Conservation (phyloP, 345 rosid species). For the Populus euphratica region DNA sequence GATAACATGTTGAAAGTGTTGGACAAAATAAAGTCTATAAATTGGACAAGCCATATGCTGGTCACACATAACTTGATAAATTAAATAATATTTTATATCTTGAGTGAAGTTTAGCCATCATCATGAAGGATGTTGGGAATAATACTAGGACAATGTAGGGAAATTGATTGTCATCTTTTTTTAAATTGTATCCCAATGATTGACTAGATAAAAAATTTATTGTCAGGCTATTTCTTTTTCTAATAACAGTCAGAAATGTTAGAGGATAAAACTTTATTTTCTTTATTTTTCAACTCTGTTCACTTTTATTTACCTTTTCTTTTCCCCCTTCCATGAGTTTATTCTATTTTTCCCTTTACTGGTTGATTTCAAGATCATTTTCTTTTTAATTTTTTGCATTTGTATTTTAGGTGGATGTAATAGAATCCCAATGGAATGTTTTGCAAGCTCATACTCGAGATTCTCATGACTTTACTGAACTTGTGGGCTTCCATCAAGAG, state of each 20-base stretch:
- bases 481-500: slow-evolving; percentile 97
- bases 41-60: neutral
- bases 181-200: too few species aligned
- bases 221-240: too few species aligned
- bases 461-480: slow-evolving; percentile 90
- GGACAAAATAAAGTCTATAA: neutral
- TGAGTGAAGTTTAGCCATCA: neutral
- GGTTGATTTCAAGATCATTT: too few species aligned
- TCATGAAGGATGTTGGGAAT: neutral
- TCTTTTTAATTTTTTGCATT: neutral
- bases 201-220: too few species aligned
- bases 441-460: slow-evolving; percentile 77
- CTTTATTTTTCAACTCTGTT: too few species aligned
- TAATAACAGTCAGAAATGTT: too few species aligned
- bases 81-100: neutral
- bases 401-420: slow-evolving; percentile 72
- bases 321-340: too few species aligned
- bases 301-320: too few species aligned
- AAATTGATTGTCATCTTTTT: too few species aligned
- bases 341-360: too few species aligned
- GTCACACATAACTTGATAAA: neutral
- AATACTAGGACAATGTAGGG: neutral
- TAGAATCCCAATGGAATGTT: slow-evolving; percentile 99
- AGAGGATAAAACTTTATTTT: too few species aligned
- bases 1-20: neutral